phyloP scores from a whole-genome alignment of 2,329 filamentous ascomycete genomes.

The Capronia coronata region DNA sequence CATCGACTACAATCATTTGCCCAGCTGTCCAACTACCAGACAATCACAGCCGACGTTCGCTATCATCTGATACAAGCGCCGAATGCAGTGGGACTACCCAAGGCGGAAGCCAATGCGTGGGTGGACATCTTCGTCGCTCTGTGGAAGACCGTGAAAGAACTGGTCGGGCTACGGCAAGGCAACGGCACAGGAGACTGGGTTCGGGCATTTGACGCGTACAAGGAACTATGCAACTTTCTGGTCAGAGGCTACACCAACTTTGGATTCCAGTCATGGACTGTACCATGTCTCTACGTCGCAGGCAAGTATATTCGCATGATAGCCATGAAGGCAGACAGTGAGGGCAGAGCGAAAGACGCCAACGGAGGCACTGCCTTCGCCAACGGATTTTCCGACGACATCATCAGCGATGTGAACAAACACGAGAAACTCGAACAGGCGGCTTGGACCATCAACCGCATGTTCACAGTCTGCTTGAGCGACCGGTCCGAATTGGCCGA shows the following conservation, averaged over 20 bases:
- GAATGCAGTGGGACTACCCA: conserved; percentile 50
- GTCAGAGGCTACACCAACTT: conserved; percentile 73
- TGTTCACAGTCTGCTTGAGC: conserved; percentile 83
- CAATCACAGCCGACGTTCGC: conserved; percentile 62
- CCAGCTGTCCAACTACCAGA: conserved; percentile 61
- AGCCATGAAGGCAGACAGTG: conserved; percentile 83
- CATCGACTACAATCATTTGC: conserved; percentile 64
- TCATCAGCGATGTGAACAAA: conserved; percentile 67
- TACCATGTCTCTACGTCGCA: conserved; percentile 80
- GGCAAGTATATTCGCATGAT: conserved; percentile 82
- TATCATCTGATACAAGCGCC: conserved; percentile 62
- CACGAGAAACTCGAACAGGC: conserved; percentile 86
- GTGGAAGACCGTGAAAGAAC: conserved; percentile 73
- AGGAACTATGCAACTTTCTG: conserved; percentile 68
- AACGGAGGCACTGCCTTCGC: conserved; percentile 40
- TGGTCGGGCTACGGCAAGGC: conserved; percentile 60
- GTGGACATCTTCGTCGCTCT: conserved; percentile 74
- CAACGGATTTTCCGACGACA: conserved; percentile 66
- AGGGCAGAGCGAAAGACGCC: conserved; percentile 47
- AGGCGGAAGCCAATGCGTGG: conserved; percentile 73
- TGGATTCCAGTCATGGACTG: conserved; percentile 80
- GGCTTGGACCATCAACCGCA: conserved; percentile 80
- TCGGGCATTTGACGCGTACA: conserved; percentile 84
- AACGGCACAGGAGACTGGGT: conserved; percentile 57
- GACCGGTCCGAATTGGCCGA: conserved; percentile 63